Evolutionary conservation across 441 rosid species (phyloP).

Genomic region (Erodium chrysanthum): DNA sequence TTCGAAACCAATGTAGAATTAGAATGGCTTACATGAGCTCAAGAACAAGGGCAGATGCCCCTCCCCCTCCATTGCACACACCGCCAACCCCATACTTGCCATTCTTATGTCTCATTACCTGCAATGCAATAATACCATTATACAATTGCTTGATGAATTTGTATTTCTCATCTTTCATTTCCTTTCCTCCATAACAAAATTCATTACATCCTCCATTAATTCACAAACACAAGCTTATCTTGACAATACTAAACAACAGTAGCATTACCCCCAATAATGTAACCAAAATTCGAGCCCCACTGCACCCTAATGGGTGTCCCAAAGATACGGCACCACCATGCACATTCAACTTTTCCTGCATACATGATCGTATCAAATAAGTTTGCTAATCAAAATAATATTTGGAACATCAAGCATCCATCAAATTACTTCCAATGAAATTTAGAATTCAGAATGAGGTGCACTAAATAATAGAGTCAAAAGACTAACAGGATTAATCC

Average conservation of each 20-base stretch:
- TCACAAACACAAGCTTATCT: neutral
- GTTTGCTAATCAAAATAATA: neutral
- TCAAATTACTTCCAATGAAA: neutral
- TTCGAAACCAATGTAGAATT: neutral
- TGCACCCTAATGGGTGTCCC: slow-evolving; percentile 25
- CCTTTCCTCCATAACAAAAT: slow-evolving; percentile 11
- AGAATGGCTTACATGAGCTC: slow-evolving; percentile 65
- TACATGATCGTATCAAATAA: slow-evolving; percentile 16
- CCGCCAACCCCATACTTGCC: slow-evolving; percentile 73
- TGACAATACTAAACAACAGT: neutral
- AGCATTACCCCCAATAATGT: slow-evolving; percentile 85
- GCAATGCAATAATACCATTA: slow-evolving; percentile 8
- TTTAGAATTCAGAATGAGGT: neutral
- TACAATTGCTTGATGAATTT: no score
- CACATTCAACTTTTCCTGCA: slow-evolving; percentile 21
- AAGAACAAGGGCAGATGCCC: slow-evolving; percentile 85
- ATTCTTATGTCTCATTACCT: slow-evolving; percentile 77
- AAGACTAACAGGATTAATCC: slow-evolving; percentile 1
- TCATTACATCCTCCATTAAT: neutral
- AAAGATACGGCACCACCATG: slow-evolving; percentile 26
- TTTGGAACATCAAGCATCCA: neutral
- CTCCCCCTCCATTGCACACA: slow-evolving; percentile 95
- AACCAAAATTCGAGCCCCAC: slow-evolving; percentile 25
- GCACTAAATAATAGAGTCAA: neutral
- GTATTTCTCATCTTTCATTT: no score